Evolutionary conservation across 2,329 filamentous ascomycete species (phyloP), one percentile per base, ranked within the genome.

Genomic region (Didymella sp.): DNA sequence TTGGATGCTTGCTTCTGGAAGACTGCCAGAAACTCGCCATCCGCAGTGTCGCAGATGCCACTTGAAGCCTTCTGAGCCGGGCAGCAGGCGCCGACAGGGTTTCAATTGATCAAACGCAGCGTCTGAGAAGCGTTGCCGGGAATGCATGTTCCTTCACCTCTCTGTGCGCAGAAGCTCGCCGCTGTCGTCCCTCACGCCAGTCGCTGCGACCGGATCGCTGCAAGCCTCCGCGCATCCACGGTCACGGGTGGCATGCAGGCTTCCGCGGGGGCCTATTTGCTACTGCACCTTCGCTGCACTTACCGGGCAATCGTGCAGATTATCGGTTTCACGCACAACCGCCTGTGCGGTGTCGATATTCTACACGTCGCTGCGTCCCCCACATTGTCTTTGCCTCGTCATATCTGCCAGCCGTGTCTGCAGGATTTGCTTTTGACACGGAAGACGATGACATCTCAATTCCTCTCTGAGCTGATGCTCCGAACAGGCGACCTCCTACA

Each of bases 141-240:
- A 41, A 35, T 31, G 31, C 28, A 28, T 56, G 46, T 52, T 24
- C 47, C 53, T 30, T 51, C 35, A 28, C 42, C 11, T 51, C 42
- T 28, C 21, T 35, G 25, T 47, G 42, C 9, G 30, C 24, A n/a
- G 28, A 15, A 28, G 46, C 5, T 30, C 30, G 47, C 35, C 40
- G 59, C 61, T 58, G 57, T 45, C 52, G 51, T 55, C 42, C 61
- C 51, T 65, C 61, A 67, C 57, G 70, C 66, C 56, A 56, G 67
- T 67, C 61, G 27, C 49, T 51, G 54, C 55, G 40, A 57, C 56
- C 61, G 63, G 62, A 71, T 73, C 63, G 58, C 64, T 71, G 64
- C 69, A 72, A 67, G 66, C 68, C 69, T 64, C 68, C 66, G 69
- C 67, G 48, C 60, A 51, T 59, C 68, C 68, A 70, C 55, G 58